Base-by-base conservation (phyloP, 2,329 filamentous ascomycete genomes). In the Nannizziopsis arthrosporioides region DNA sequence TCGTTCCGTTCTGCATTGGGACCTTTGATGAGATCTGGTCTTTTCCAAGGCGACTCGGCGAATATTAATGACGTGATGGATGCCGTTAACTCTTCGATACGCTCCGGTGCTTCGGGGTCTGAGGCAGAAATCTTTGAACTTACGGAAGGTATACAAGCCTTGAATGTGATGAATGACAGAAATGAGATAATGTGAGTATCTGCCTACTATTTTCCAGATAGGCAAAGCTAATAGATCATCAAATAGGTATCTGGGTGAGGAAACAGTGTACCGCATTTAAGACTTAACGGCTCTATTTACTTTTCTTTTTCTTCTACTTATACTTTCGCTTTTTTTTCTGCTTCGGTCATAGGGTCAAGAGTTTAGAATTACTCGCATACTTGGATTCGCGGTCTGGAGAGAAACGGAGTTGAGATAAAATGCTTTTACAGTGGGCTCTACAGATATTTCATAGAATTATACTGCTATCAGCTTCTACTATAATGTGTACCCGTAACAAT, bases 161-260 rank as follows among this genome's bases (percentile, higher is more conserved):
- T 98, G 49, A 78, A 79, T 65, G 80, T 76, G 62, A 81, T 98
- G 78, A 82, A 86, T 59, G 81, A 85, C 55, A 73, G 76, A 57
- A 95, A 95, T 65, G 82, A 90, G 71, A 81, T 98, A 61, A 98
- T 98, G 89, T 90, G 72, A 77, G 85, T 80, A 39, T 31, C n/a
- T 9, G 11, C 17, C 49, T 37, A 37, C 37, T 42, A n/a, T 54
- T 42, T 34, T 27, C 17, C 11, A 14, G 9, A 11, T 31, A 47
- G 10, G 19, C 9, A 10, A 39, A n/a, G 35, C 42, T 55, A 49
- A 54, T 54, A 48, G 11, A 17, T 7, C 53, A 31, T 14, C 19
- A 27, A 40, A 42, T 47, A 70, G 67, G 67, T 71, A 65, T 57
- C 63, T 69, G 40, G 68, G 61, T 48, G 81, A 81, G 37, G 76